Evolutionary conservation across 352 stramenopile species (phyloP).

Genomic region (Pythium coloratum): DNA sequence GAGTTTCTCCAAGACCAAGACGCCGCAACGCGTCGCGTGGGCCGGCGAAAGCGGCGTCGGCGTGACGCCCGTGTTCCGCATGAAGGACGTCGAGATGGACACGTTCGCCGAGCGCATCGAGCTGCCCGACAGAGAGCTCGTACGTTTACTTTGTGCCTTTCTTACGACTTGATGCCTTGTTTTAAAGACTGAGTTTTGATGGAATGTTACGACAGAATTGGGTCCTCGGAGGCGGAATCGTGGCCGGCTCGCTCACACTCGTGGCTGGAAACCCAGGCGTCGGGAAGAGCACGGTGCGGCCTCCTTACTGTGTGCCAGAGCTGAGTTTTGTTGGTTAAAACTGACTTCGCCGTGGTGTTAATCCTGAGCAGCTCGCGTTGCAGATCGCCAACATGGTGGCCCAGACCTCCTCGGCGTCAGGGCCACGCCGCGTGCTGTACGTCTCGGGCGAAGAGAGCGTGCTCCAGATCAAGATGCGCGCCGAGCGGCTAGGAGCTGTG

Average conservation of each 20-base stretch:
- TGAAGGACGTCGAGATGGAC: conserved; percentile 72
- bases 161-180: neutral
- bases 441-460: conserved; percentile 96
- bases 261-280: conserved; percentile 95
- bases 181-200: neutral
- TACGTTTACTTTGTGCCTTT: conserved; percentile 15
- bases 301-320: neutral
- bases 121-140: conserved; percentile 71
- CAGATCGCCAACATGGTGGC: conserved; percentile 92
- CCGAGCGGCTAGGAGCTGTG: conserved; percentile 78
- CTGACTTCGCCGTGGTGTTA: neutral
- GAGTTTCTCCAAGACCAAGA: conserved; percentile 37
- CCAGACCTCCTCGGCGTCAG: neutral
- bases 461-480: conserved; percentile 94
- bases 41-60: conserved; percentile 17
- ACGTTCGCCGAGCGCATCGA: conserved; percentile 58
- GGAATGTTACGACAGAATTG: conserved; percentile 59
- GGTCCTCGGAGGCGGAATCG: conserved; percentile 95
- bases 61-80: conserved; percentile 42
- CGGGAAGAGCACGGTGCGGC: conserved; percentile 86
- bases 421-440: conserved; percentile 87
- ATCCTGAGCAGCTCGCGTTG: conserved; percentile 75
- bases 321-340: neutral
- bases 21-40: conserved; percentile 33
- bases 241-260: conserved; percentile 94